A percentile compares a stretch with the other conserved stretches of the same genome.
These are phyloP conservation scores for Austroboletus festivus DNA, from an alignment of 768 basidiomycete species.

Conservation along the genomic window DNA sequence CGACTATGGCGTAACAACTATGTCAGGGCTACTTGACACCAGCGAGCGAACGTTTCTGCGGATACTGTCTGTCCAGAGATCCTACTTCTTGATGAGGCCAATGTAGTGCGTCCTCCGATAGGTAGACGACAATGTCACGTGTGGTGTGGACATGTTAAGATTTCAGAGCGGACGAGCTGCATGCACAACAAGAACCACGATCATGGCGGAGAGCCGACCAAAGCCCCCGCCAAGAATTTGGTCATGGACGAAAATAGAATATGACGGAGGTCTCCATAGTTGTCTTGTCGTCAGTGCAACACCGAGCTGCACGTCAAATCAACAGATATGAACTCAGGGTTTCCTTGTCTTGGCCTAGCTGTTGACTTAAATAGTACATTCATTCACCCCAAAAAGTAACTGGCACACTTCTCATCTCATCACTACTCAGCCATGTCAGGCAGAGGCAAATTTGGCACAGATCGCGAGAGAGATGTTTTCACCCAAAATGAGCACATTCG, in stretches of 20 bases:
- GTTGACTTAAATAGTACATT: neutral
- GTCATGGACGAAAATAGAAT: constrained; percentile 12
- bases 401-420: neutral
- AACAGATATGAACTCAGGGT: neutral
- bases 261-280: neutral
- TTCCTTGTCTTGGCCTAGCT: neutral
- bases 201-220: constrained; percentile 27
- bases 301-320: constrained; percentile 6
- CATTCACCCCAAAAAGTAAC: neutral
- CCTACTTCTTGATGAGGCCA: no score
- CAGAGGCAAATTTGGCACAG: constrained; percentile 6
- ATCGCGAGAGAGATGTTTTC: neutral
- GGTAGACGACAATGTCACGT: neutral
- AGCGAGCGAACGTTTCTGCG: neutral
- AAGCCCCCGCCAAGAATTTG: constrained; percentile 14
- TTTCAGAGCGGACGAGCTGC: constrained; percentile 10
- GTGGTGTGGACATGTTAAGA: neutral
- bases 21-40: neutral
- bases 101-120: no score
- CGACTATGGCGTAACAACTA: constrained; percentile 1
- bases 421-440: no score
- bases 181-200: constrained; percentile 2
- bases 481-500: constrained; percentile 5
- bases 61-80: neutral
- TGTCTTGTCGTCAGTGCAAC: constrained; percentile 10